phyloP scores from a whole-genome alignment of 768 basidiomycete genomes.

The Filobasidium wieringae region DNA sequence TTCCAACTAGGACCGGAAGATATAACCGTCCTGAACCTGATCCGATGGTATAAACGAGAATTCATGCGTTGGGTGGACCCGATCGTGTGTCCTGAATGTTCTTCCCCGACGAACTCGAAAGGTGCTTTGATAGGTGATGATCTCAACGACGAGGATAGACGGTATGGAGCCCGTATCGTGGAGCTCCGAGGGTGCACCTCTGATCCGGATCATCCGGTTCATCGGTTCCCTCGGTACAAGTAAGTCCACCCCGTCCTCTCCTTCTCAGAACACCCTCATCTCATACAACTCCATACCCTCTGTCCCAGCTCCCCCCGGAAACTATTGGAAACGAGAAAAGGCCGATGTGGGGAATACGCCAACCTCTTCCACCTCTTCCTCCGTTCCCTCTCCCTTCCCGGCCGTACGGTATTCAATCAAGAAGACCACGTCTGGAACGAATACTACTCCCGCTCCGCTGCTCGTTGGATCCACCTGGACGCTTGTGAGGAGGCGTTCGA shows the following conservation, averaged over 20 bases:
- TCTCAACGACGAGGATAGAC: constrained; percentile 28
- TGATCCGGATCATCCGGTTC: constrained; percentile 19
- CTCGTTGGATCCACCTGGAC: constrained; percentile 43
- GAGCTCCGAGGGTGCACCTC: constrained; percentile 38
- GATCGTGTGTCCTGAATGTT: constrained; percentile 37
- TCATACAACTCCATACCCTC: neutral
- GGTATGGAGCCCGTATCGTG: constrained; percentile 38
- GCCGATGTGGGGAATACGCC: constrained; percentile 41
- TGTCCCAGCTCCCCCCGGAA: constrained; percentile 23
- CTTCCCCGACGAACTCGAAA: constrained; percentile 18
- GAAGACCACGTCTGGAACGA: constrained; percentile 45
- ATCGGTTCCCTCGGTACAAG: constrained; percentile 39
- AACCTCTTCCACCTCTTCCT: constrained; percentile 42
- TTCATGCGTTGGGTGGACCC: constrained; percentile 43
- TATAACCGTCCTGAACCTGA: constrained; percentile 35
- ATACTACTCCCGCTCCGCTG: constrained; percentile 29
- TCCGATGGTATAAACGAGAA: constrained; percentile 40
- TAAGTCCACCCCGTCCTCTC: constrained; percentile 12
- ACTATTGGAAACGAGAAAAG: constrained; percentile 36
- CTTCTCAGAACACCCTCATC: neutral
- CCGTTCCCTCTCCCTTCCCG: constrained; percentile 34
- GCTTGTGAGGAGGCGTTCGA: constrained; percentile 40
- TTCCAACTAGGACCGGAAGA: constrained; percentile 27
- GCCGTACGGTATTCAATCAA: constrained; percentile 38
- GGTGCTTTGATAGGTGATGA: constrained; percentile 10